phyloP scores from a whole-genome alignment of 352 stramenopile species.

The Phytophthora pistaciae region DNA sequence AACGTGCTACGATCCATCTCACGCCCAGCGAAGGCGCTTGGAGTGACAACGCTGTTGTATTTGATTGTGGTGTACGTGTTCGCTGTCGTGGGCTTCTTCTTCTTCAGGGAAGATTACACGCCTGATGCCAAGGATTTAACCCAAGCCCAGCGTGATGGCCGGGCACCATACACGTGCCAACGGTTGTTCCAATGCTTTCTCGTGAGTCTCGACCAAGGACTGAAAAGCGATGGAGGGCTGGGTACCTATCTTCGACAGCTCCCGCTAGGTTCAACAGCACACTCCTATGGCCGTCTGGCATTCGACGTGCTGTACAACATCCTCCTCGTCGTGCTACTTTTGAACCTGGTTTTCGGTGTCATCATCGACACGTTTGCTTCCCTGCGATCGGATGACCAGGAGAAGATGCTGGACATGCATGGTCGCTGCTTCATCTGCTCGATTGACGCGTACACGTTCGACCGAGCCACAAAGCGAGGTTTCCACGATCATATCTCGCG shows the following conservation, averaged over 20 bases:
- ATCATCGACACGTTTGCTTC: conserved; percentile 88
- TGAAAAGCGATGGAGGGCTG: conserved; percentile 73
- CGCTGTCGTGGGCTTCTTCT: conserved; percentile 73
- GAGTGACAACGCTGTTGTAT: conserved; percentile 71
- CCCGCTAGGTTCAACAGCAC: conserved; percentile 36
- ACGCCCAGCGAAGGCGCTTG: conserved; percentile 62
- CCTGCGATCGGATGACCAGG: conserved; percentile 68
- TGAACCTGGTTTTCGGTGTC: conserved; percentile 82
- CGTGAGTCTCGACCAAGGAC: conserved; percentile 72
- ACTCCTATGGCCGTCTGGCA: conserved; percentile 62
- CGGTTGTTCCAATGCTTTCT: conserved; percentile 81
- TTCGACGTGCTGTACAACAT: conserved; percentile 82
- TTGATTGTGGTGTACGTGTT: conserved; percentile 84
- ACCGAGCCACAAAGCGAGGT: conserved; percentile 67
- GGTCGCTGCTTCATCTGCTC: conserved; percentile 85
- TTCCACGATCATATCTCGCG: conserved; percentile 81
- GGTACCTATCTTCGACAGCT: conserved; percentile 58
- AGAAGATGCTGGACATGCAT: conserved; percentile 75
- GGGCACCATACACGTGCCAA: conserved; percentile 65
- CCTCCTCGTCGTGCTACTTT: conserved; percentile 74
- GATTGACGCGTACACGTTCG: conserved; percentile 82
- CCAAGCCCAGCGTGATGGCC: conserved; percentile 38
- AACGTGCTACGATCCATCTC: conserved; percentile 78
- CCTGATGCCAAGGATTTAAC: conserved; percentile 34
- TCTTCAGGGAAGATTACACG: conserved; percentile 77